A percentile compares a stretch with the other conserved stretches of the same genome.
These are phyloP conservation scores for Bathelium albidoporum DNA, from an alignment of 495 filamentous ascomycete genomes.

Conservation along the genomic window DNA sequence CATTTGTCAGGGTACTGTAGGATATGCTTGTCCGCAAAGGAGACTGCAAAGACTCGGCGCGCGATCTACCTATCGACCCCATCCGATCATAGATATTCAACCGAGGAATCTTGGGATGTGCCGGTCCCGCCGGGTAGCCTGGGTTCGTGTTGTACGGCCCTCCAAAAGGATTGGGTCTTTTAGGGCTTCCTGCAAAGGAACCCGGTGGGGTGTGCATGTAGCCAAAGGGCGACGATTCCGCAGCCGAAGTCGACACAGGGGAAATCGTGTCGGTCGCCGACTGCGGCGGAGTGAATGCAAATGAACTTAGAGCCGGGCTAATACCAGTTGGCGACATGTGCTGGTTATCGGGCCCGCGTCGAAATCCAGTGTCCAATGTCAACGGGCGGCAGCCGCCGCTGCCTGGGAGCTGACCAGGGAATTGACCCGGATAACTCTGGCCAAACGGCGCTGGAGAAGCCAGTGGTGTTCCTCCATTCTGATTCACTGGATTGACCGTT, in stretches of 20 bases:
- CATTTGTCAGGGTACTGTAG: conserved; percentile 21
- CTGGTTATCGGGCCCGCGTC: conserved; percentile 41
- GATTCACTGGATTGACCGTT: conserved; percentile 31
- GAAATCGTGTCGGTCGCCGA: conserved; percentile 32
- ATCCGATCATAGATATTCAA: conserved; percentile 28
- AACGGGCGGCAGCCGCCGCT: conserved; percentile 47
- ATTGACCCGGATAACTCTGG: conserved; percentile 39
- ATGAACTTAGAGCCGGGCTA: conserved; percentile 50
- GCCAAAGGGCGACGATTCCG: conserved; percentile 21
- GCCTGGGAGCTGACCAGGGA: conserved; percentile 13
- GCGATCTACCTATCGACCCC: conserved; percentile 13
- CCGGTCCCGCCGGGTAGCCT: conserved; percentile 16
- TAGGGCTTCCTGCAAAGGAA: conserved; percentile 9
- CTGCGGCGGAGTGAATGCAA: conserved; percentile 45
- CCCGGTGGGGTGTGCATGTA: conserved; percentile 20
- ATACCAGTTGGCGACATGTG: conserved; percentile 53
- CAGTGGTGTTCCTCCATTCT: conserved; percentile 42
- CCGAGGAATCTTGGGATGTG: conserved; percentile 27
- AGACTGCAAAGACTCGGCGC: conserved; percentile 26
- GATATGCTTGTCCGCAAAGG: conserved; percentile 31
- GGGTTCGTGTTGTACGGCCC: conserved; percentile 16
- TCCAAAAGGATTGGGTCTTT: conserved; percentile 24
- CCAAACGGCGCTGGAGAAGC: conserved; percentile 43
- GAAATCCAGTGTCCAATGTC: conserved; percentile 46
- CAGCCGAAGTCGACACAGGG: conserved; percentile 20